Conservation (phyloP, 257 asterid genomes). For the Solanum appendiculatum region DNA sequence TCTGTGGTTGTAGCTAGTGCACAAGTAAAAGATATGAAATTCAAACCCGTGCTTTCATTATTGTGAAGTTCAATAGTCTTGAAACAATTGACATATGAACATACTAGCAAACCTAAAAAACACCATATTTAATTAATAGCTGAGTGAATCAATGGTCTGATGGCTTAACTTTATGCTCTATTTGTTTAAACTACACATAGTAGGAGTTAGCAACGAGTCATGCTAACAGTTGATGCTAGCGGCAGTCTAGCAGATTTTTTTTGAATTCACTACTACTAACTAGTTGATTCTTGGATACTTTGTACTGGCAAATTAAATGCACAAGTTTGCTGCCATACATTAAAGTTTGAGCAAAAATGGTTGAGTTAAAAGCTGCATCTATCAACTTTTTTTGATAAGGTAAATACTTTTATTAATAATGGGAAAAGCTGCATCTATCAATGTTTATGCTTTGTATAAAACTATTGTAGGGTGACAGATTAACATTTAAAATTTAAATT, state of each 20-base stretch:
- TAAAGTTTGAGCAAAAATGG: background rate
- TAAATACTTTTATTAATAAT: background rate
- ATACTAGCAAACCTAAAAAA: background rate
- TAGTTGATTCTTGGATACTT: background rate
- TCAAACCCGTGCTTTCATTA: background rate
- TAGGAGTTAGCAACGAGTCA: background rate
- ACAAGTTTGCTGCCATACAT: background rate
- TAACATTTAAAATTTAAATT: background rate
- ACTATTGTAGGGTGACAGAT: background rate
- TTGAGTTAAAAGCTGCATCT: background rate
- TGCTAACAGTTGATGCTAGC: background rate
- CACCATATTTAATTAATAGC: background rate
- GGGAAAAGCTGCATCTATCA: background rate
- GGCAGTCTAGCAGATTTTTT: background rate
- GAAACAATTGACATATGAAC: background rate
- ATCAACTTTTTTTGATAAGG: background rate
- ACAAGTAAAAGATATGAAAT: background rate
- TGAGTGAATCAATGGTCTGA: background rate
- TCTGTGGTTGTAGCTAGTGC: background rate
- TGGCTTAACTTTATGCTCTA: background rate
- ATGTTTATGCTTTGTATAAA: background rate
- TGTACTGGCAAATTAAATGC: background rate
- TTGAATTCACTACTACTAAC: background rate
- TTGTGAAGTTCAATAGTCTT: background rate
- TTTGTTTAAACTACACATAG: background rate